A percentile compares a stretch with the other conserved stretches of the same genome.
These are phyloP conservation scores for Sporothrix curviconia DNA, from an alignment of 2,329 filamentous ascomycete species.

Conservation along the genomic window DNA sequence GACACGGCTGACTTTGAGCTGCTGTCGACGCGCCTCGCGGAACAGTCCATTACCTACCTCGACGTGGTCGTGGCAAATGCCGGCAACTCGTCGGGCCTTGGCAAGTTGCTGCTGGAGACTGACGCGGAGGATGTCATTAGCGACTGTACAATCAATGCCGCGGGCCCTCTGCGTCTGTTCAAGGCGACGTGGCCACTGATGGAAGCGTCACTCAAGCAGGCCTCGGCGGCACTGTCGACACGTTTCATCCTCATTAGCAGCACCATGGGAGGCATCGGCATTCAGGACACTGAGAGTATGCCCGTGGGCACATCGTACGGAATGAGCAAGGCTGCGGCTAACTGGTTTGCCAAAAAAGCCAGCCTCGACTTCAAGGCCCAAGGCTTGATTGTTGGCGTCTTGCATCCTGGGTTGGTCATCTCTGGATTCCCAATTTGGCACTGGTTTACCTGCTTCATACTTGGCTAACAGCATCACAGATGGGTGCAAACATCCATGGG, in stretches of 20 bases:
- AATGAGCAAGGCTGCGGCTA: constrained; percentile 26
- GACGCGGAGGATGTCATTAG: constrained; percentile 15
- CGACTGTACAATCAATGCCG: constrained; percentile 24
- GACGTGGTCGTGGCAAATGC: constrained; percentile 28
- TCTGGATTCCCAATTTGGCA: neutral
- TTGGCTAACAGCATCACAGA: neutral
- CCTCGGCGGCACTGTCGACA: neutral
- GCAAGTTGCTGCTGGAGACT: constrained; percentile 19
- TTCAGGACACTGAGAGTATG: constrained; percentile 19
- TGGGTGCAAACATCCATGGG: constrained; percentile 23
- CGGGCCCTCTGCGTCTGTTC: constrained; percentile 23
- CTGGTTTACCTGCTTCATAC: neutral
- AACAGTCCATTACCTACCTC: constrained; percentile 14
- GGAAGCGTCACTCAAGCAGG: neutral
- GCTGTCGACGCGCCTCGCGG: constrained; percentile 15
- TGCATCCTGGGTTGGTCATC: constrained; percentile 26
- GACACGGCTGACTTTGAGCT: constrained; percentile 15
- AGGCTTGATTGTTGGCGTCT: constrained; percentile 22
- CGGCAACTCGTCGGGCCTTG: constrained; percentile 18
- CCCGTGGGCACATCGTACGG: constrained; percentile 22
- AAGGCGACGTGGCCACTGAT: constrained; percentile 21
- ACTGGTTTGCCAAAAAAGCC: constrained; percentile 24
- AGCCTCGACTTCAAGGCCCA: constrained; percentile 15
- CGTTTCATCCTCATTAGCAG: constrained; percentile 24
- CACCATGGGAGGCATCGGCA: constrained; percentile 23